Base-by-base conservation (phyloP, 106 monocot species). In the Agapanthus africanus region DNA sequence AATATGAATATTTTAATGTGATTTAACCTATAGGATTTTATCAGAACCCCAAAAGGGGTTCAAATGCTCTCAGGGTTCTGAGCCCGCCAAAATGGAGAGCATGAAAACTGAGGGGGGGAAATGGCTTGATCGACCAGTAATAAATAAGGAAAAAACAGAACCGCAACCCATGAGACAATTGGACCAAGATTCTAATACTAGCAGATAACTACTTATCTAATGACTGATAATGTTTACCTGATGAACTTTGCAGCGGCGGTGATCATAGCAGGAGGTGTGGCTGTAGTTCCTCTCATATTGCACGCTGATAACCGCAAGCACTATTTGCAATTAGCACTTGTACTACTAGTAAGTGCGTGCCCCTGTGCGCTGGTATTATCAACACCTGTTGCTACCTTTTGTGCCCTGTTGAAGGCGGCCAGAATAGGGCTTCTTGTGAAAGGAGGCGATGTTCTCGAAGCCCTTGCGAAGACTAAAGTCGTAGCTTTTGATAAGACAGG, bases 401-500 rank as follows among this genome's bases (percentile, higher is more conserved):
- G 97, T 37, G 82, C 90, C 0, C 79, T 99, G 1, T 70, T 82
- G 18, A 85, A 37, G 30, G 97, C 97, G 11, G 87, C 97, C 7
- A 92, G 59, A 68, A 73, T 19, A 4, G 97, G 97, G 10, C 80
- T 99, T 52, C 79, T 93, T 11, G 68, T 99, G 47, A 99, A 99
- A 83, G 97, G 97, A 59, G 97, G 92, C 7, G 93, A 93, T 70
- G 81, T 83, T 46, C 90, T 99, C 21, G 97, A 99, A 85, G 65
- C 74, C 41, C 63, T 99, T 30, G 88, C 90, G 0, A 82, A 54
- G 13, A 83, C 87, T 22, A 93, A 68, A 54, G 79, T 99, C 15
- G 83, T 88, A 14, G 97, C 97, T 9, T 93, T 99, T 56, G 97
- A 99, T 72, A 99, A 99, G 77, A 99, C 97, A 6, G 97, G 97